Base-by-base conservation (phyloP, 305 asterid species). In the Fraxinus dipetala region DNA sequence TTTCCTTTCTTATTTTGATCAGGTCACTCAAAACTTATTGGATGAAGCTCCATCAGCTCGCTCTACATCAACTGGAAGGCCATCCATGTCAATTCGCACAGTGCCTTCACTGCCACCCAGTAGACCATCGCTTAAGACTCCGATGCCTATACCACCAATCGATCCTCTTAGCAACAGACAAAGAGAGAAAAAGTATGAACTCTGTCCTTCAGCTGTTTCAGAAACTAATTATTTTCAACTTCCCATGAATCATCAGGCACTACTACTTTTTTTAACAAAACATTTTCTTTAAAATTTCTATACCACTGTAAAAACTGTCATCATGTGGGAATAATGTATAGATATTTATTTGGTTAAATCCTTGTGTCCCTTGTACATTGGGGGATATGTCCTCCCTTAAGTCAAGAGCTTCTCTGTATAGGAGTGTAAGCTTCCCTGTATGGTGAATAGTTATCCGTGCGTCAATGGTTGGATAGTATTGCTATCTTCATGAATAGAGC, bases 61-160 rank as follows among this genome's bases (percentile, higher is more conserved):
- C 67, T 92, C 98, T 7, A 86, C 95, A 63, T 94, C 98, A 75
- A 89, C 98, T 48, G 99, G 98, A 85, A 89, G 97, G 83, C 83
- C 93, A 24, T 87, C 94, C 32, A 85, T 90, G 88, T 91, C 98
- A 63, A 89, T 75, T 82, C 89, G 92, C 43, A 87, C 91, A 34
- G 77, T 80, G 5, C 91, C 94, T n/a, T 79, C 93, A 35, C 79
- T 88, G 80, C 95, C 96, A 85, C 87, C 93, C 75, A 86, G 89
- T 84, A 90, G 89, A 81, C 85, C 91, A 38, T 83, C 91, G 4
- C 79, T 86, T 79, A 93, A 87, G 85, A 86, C 94, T 78, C 89
- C 92, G 59, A 81, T 78, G 51, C 91, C 96, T 76, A 85, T 92
- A 72, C 94, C 98, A 45, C 93, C 92, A 18, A 88, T 91, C 84